Conservation (phyloP, 345 rosid genomes). For the Conringia planisiliqua region DNA sequence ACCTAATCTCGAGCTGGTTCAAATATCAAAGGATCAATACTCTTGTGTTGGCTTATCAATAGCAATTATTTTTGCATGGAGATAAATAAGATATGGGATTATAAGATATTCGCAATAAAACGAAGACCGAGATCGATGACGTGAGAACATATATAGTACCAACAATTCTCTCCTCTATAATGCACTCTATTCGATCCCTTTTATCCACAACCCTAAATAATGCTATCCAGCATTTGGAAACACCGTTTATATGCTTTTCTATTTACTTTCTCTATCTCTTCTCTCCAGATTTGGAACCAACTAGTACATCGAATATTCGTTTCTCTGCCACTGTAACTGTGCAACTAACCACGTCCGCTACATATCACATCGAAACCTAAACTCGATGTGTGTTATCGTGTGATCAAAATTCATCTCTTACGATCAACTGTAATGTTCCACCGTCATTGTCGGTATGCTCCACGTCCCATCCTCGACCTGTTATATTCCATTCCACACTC, state of each 20-base stretch:
- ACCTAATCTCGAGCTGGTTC: not conserved
- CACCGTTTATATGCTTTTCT: slow-evolving; percentile 1
- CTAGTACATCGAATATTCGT: slow-evolving; percentile 10
- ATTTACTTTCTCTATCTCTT: not conserved
- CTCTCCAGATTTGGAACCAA: not conserved
- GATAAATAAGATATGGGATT: not conserved
- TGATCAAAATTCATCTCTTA: not conserved
- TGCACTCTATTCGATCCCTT: slow-evolving; percentile 14
- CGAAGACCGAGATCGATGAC: slow-evolving; percentile 7
- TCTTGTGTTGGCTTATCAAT: slow-evolving; percentile 15
- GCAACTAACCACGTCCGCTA: slow-evolving; percentile 9
- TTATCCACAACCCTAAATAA: slow-evolving; percentile 14
- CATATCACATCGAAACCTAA: not conserved
- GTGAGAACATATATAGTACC: slow-evolving; percentile 1
- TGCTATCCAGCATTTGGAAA: slow-evolving; percentile 27
- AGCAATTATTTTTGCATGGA: not conserved
- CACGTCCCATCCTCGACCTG: not conserved
- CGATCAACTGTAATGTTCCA: not conserved
- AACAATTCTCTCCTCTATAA: slow-evolving; percentile 14
- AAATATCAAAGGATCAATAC: slow-evolving; percentile 18
- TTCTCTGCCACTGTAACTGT: slow-evolving; percentile 2
- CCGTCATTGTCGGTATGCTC: not conserved
- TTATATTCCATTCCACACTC: no score
- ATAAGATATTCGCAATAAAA: not conserved
- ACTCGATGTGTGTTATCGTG: not conserved